Evolutionary conservation across 2,329 filamentous ascomycete species (phyloP).

Genomic region (Sarocladium strictum): DNA sequence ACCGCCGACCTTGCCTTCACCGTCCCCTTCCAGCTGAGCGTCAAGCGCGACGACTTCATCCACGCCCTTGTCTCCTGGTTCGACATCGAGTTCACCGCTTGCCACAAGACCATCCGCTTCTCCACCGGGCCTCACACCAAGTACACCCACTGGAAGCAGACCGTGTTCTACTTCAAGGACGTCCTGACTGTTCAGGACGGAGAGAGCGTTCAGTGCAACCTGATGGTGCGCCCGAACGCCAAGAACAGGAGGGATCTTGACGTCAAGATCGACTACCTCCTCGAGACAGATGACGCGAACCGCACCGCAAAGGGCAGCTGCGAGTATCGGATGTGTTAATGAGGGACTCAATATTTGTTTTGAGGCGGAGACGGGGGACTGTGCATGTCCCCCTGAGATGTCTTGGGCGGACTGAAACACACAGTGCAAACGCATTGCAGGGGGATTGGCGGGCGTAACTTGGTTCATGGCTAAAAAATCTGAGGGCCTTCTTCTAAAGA

Average conservation of each 20-base stretch:
- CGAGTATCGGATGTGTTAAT: slow-evolving; percentile 73
- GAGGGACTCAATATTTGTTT: too few relatives aligned
- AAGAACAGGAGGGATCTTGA: slow-evolving; percentile 95
- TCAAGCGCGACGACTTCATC: slow-evolving; percentile 86
- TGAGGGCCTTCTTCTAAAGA: background rate
- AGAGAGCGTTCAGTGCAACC: slow-evolving; percentile 67
- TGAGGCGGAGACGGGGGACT: too few relatives aligned
- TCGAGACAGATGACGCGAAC: slow-evolving; percentile 68
- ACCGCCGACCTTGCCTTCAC: slow-evolving; percentile 78
- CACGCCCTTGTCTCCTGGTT: slow-evolving; percentile 98
- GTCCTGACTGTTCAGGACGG: slow-evolving; percentile 86
- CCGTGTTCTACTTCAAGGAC: slow-evolving; percentile 94
- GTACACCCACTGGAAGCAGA: slow-evolving; percentile 99
- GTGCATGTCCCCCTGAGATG: background rate
- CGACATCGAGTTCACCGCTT: slow-evolving; percentile 96
- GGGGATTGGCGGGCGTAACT: background rate
- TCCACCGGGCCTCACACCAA: slow-evolving; percentile 96
- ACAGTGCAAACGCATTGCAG: too few relatives aligned
- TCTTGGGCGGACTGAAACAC: background rate
- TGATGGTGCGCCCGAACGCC: slow-evolving; percentile 82
- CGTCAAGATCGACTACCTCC: slow-evolving; percentile 77
- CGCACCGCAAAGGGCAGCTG: slow-evolving; percentile 64
- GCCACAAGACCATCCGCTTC: slow-evolving; percentile 97
- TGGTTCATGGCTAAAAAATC: background rate
- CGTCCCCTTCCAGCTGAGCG: slow-evolving; percentile 67